Evolutionary conservation across 495 filamentous ascomycete species (phyloP), one percentile per base, ranked within the genome.

Genomic region (Neurospora tetrasperma): DNA sequence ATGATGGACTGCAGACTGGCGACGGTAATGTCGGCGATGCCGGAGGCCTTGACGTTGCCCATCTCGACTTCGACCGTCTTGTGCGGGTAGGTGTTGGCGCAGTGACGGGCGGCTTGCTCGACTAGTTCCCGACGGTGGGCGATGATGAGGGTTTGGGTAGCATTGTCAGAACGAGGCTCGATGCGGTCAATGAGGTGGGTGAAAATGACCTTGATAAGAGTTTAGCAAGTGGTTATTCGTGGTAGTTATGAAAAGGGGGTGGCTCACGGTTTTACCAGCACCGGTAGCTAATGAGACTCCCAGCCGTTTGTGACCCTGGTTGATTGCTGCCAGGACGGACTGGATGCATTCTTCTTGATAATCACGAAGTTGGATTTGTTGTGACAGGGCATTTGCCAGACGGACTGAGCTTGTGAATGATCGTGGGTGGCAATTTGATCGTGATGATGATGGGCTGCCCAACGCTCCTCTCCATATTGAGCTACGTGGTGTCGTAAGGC

Each of bases 61-160:
- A 98, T 96, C 78, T 99, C 96, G 43, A 99, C 88, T 71, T 98
- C 94, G 69, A 98, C 86, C 8, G 78, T 86, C 74, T 91, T 91
- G 39, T 88, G 78, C 3, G 96, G 96, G 76, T 99, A 98, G 10
- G 92, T 89, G 69, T 86, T 84, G 9, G 80, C 85, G 79, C 96
- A 98, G 79, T 98, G 95, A 4, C 86, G 85, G 9, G 91, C 93
- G 12, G 96, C 96, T 83, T 99, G 96, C 76, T 98, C 93, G 43
- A 97, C 94, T n/a, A 99, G 90, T 81, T 99, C 96, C 44, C 90
- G 89, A 11, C 96, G 89, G 83, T 99, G 96, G 59, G 91, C 96
- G 31, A 99, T 84, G 73, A 99, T 97, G 73, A 99, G 86, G 0
- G 94, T 97, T 78, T 93, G 93, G 5, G 88, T 88, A 16, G 91